phyloP scores from a whole-genome alignment of 139 green algal genomes.

The Tetraselmis chui region DNA sequence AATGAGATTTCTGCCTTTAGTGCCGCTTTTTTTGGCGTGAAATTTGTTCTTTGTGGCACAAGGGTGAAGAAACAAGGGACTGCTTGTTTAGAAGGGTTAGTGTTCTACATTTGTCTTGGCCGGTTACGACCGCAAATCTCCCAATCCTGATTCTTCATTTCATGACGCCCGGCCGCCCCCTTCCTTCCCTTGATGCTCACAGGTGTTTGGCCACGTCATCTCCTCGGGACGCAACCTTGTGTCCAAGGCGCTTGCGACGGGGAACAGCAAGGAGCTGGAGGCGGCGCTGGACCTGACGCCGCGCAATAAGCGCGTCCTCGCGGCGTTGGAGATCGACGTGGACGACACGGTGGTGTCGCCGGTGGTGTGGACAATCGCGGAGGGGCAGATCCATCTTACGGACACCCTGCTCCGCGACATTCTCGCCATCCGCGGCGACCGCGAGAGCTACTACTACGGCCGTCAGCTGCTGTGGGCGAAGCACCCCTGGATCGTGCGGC shows the following conservation, averaged over 20 bases:
- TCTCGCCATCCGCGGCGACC: background rate
- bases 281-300: background rate
- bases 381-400: background rate
- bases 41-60: no score
- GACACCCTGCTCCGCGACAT: background rate
- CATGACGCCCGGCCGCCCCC: no score
- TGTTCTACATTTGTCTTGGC: no score
- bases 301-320: background rate
- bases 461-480: background rate
- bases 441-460: background rate
- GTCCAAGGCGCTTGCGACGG: background rate
- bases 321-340: background rate
- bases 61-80: no score
- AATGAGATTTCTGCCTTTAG: no score
- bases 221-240: background rate
- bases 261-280: background rate
- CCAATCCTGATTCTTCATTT: no score
- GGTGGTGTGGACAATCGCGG: background rate
- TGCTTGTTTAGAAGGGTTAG: no score
- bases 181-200: no score
- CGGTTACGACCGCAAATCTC: no score
- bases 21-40: no score
- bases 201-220: background rate
- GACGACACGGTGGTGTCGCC: background rate
- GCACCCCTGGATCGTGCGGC: background rate